phyloP scores from a whole-genome alignment of 2,329 filamentous ascomycete species.

The Rutstroemia sp. region DNA sequence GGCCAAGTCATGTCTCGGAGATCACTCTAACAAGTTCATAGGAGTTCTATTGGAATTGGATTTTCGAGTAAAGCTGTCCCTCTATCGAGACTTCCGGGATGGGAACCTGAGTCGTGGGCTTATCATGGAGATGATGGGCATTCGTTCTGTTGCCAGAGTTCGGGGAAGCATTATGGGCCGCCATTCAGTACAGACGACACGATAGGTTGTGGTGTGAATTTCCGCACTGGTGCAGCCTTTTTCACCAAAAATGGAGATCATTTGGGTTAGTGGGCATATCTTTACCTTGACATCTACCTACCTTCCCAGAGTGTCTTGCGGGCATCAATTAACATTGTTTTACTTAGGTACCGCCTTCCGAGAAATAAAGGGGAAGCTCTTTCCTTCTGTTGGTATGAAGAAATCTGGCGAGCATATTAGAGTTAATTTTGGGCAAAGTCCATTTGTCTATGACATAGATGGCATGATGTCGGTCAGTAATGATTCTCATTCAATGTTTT shows the following conservation, averaged over 20 bases:
- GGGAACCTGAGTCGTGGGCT: constrained; percentile 62
- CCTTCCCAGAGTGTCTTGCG: neutral
- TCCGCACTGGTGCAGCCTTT: constrained; percentile 55
- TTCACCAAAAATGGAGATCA: constrained; percentile 59
- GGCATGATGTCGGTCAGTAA: constrained; percentile 65
- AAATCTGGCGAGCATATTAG: constrained; percentile 53
- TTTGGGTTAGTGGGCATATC: constrained; percentile 37
- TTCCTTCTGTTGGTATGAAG: constrained; percentile 59
- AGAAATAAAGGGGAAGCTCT: constrained; percentile 58
- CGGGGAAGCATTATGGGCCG: constrained; percentile 50
- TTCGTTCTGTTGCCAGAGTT: constrained; percentile 48
- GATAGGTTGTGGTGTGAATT: constrained; percentile 61
- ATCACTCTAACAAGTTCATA: constrained; percentile 26
- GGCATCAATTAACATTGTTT: neutral
- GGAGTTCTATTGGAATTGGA: constrained; percentile 55
- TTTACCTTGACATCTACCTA: constrained; percentile 8
- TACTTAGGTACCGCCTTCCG: constrained; percentile 59
- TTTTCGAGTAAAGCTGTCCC: constrained; percentile 49
- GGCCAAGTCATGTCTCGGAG: neutral
- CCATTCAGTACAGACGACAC: constrained; percentile 49
- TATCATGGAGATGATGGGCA: constrained; percentile 64
- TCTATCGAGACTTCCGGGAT: constrained; percentile 52
- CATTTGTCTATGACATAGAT: constrained; percentile 90
- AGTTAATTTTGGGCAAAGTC: constrained; percentile 62
- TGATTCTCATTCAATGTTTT: neutral